A percentile compares a stretch with the other conserved stretches of the same genome.
phyloP scores from a whole-genome alignment of 805 yeast species.

The Yamadazyma laniorum region DNA sequence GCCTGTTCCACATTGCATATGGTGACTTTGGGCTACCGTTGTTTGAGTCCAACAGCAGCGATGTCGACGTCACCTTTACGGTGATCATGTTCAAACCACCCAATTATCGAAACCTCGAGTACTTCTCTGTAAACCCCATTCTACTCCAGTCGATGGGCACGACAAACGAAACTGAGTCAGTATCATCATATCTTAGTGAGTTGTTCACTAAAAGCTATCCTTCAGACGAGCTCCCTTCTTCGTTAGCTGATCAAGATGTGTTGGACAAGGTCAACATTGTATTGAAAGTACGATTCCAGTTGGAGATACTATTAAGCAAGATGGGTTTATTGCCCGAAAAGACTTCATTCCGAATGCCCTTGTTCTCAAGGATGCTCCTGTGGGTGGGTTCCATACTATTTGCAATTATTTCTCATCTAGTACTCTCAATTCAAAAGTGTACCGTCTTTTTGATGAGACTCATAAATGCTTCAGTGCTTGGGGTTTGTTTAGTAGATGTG shows the following conservation, averaged over 20 bases:
- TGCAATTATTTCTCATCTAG: slow-evolving; percentile 13
- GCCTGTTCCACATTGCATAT: not conserved
- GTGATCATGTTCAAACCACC: slow-evolving; percentile 67
- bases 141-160: slow-evolving; percentile 50
- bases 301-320: not conserved
- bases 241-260: slow-evolving; percentile 27
- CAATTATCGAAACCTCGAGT: slow-evolving; percentile 65
- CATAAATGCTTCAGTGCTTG: slow-evolving; percentile 26
- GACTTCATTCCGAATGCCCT: not conserved
- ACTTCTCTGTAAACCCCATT: slow-evolving; percentile 73
- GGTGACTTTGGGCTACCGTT: not conserved
- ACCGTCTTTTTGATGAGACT: slow-evolving; percentile 19
- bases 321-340: not conserved
- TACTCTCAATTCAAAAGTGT: slow-evolving; percentile 16
- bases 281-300: slow-evolving; percentile 16
- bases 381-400: slow-evolving; percentile 1
- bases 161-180: slow-evolving; percentile 2
- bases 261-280: slow-evolving; percentile 35
- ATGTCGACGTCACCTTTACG: slow-evolving; percentile 1
- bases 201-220: slow-evolving; percentile 1
- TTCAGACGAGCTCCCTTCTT: slow-evolving; percentile 8
- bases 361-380: not conserved
- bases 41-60: not conserved
- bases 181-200: not conserved
- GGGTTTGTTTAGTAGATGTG: slow-evolving; percentile 31